Evolutionary conservation across 257 asterid species (phyloP).

Genomic region (Dorcoceras hygrometricum): DNA sequence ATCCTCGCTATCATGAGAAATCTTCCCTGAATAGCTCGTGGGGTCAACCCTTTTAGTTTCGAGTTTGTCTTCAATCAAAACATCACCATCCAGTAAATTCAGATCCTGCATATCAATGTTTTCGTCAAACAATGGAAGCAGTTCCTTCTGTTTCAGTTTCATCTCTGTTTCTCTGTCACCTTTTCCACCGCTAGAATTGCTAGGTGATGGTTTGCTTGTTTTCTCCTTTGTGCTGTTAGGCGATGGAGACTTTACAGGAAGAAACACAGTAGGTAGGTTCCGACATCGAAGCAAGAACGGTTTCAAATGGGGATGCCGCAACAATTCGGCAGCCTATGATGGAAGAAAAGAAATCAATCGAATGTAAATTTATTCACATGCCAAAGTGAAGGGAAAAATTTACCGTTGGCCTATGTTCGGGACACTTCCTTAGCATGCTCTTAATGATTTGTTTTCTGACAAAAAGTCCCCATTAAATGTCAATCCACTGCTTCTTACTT

Average conservation of each 20-base stretch:
- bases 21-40: slow-evolving; percentile 64
- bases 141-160: slow-evolving; percentile 44
- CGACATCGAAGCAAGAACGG: slow-evolving; percentile 76
- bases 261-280: slow-evolving; percentile 68
- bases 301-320: slow-evolving; percentile 89
- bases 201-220: slow-evolving; percentile 46
- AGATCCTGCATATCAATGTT: slow-evolving; percentile 36
- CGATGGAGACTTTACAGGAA: slow-evolving; percentile 91
- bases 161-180: slow-evolving; percentile 35
- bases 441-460: slow-evolving; percentile 89
- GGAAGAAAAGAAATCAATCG: slow-evolving; percentile 13
- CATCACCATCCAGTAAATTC: slow-evolving; percentile 32
- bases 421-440: slow-evolving; percentile 90
- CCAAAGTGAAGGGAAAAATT: neutral
- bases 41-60: slow-evolving; percentile 83
- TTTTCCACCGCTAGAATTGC: slow-evolving; percentile 43
- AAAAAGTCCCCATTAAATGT: slow-evolving; percentile 16
- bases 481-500: neutral
- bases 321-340: slow-evolving; percentile 75
- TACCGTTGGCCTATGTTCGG: slow-evolving; percentile 90
- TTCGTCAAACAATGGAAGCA: slow-evolving; percentile 59
- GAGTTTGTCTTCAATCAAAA: slow-evolving; percentile 39
- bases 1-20: slow-evolving; percentile 64
- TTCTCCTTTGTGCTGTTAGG: slow-evolving; percentile 60
- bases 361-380: neutral